Conservation (phyloP, 495 filamentous ascomycete species). For the Penicillium atrosanguineum region DNA sequence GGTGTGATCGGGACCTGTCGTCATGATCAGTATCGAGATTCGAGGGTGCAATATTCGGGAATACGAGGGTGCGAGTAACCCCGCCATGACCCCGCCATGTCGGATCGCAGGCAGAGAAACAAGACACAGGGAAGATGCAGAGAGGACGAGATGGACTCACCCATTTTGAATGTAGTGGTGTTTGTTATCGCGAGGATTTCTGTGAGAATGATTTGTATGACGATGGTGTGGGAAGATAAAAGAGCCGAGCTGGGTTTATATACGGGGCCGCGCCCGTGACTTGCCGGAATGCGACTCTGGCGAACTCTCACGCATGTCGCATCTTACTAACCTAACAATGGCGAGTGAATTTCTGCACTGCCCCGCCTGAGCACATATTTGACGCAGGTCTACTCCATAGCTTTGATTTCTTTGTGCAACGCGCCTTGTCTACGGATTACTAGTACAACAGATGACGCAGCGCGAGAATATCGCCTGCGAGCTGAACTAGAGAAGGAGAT, state of each 20-base stretch:
- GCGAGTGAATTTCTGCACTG: slow-evolving; percentile 30
- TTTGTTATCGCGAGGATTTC: not conserved
- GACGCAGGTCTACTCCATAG: slow-evolving; percentile 5
- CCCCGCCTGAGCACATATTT: slow-evolving; percentile 30
- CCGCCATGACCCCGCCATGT: slow-evolving; percentile 29
- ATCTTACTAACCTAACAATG: slow-evolving; percentile 1
- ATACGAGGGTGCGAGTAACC: slow-evolving; percentile 11
- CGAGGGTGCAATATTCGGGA: slow-evolving; percentile 1
- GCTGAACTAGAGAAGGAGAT: not conserved
- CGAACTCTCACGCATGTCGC: not conserved
- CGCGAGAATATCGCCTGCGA: no score
- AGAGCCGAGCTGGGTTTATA: slow-evolving; percentile 13
- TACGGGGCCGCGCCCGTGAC: slow-evolving; percentile 21
- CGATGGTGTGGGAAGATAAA: slow-evolving; percentile 3
- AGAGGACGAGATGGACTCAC: slow-evolving; percentile 10
- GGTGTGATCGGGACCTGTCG: slow-evolving; percentile 37
- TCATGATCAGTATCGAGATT: slow-evolving; percentile 19
- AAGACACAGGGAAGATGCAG: not conserved
- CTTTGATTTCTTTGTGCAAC: not conserved
- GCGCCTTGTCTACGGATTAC: not conserved
- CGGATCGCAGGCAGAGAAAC: not conserved
- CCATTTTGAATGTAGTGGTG: slow-evolving; percentile 23
- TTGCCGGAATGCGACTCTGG: slow-evolving; percentile 11
- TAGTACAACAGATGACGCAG: not conserved
- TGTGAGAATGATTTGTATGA: not conserved